phyloP scores from a whole-genome alignment of 805 yeast species.

The Saccharomycopsis selenospora region DNA sequence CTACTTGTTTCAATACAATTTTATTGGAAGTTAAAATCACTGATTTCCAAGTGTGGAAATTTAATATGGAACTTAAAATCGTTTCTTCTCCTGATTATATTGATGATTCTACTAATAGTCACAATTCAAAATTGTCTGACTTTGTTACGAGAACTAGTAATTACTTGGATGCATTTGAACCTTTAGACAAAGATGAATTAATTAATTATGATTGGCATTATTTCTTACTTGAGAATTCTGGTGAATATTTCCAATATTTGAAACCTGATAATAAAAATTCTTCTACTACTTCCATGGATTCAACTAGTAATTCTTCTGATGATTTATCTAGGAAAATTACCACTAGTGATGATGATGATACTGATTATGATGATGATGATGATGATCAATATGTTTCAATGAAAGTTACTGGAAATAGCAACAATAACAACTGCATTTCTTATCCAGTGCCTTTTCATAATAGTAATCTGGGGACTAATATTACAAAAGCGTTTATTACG shows the following conservation, averaged over 20 bases:
- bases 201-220: slow-evolving; percentile 10
- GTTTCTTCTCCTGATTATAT: slow-evolving; percentile 14
- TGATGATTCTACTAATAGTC: background rate
- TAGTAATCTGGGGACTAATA: too few relatives aligned
- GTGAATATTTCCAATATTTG: too few relatives aligned
- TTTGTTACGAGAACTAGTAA: slow-evolving; percentile 8
- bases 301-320: background rate
- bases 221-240: slow-evolving; percentile 11
- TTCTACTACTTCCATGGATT: background rate
- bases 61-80: slow-evolving; percentile 18
- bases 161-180: slow-evolving; percentile 11
- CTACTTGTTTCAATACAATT: background rate
- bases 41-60: slow-evolving; percentile 13
- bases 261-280: too few relatives aligned
- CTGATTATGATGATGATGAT: background rate
- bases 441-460: too few relatives aligned
- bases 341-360: background rate
- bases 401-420: background rate
- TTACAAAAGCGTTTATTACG: too few relatives aligned
- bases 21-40: slow-evolving; percentile 16
- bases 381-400: background rate
- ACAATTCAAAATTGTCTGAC: slow-evolving; percentile 11
- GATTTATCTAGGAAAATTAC: background rate
- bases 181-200: slow-evolving; percentile 6
- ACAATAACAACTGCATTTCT: background rate